A percentile compares a stretch with the other conserved stretches of the same genome.
Evolutionary conservation across 2,329 filamentous ascomycete species (phyloP).

Genomic region (Zarea fungicola): DNA sequence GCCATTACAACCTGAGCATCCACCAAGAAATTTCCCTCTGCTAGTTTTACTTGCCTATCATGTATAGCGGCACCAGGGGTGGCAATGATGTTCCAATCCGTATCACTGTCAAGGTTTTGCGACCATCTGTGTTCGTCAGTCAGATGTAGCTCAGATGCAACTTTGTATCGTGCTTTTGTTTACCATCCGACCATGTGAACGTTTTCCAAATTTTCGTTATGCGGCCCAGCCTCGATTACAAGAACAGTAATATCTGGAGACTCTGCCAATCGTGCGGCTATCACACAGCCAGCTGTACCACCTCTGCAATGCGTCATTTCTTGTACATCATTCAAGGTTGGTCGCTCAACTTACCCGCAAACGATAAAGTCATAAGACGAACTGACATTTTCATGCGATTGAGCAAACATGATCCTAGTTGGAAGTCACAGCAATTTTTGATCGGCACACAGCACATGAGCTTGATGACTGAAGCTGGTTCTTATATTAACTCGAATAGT

Average conservation of each 20-base stretch:
- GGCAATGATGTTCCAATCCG: slow-evolving; percentile 47
- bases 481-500: too few relatives aligned
- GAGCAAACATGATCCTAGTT: background rate
- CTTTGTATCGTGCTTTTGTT: background rate
- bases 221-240: slow-evolving; percentile 33
- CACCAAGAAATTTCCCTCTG: slow-evolving; percentile 44
- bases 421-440: background rate
- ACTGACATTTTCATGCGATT: background rate
- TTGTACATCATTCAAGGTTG: background rate
- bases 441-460: too few relatives aligned
- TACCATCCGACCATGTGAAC: slow-evolving; percentile 47
- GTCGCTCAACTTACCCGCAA: slow-evolving; percentile 25
- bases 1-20: slow-evolving; percentile 44
- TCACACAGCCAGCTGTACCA: slow-evolving; percentile 33
- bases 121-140: slow-evolving; percentile 31
- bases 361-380: slow-evolving; percentile 29
- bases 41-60: slow-evolving; percentile 41
- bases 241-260: slow-evolving; percentile 25
- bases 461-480: too few relatives aligned
- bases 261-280: slow-evolving; percentile 34
- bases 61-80: slow-evolving; percentile 34
- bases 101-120: slow-evolving; percentile 41
- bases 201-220: slow-evolving; percentile 41
- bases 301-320: slow-evolving; percentile 20
- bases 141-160: too few relatives aligned